Percentiles rank a stretch among this genome's conserved stretches.
Evolutionary conservation across 192 early-diverging fungal species (phyloP).

Genomic region (Dimargaris xerosporica): DNA sequence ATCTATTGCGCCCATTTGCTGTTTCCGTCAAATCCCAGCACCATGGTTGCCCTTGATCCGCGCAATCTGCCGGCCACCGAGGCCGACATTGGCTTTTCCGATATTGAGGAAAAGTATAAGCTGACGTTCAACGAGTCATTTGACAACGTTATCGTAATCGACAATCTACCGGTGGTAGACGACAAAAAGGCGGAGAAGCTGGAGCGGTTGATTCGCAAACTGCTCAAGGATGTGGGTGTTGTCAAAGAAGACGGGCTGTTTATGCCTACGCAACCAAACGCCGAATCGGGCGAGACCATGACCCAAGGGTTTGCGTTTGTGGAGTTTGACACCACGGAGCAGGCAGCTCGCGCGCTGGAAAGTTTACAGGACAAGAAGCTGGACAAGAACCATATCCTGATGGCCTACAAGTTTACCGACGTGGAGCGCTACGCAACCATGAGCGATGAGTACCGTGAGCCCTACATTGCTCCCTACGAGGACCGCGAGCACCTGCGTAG

Average conservation of each 20-base stretch:
- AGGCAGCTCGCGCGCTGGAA: constrained; percentile 43
- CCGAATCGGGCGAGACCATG: constrained; percentile 41
- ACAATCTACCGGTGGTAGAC: constrained; percentile 81
- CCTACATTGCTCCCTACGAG: constrained; percentile 32
- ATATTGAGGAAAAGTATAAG: constrained; percentile 65
- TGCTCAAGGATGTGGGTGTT: constrained; percentile 60
- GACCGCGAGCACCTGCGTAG: constrained; percentile 72
- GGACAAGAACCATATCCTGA: constrained; percentile 65
- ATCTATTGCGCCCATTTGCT: no score
- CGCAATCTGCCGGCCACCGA: constrained; percentile 48
- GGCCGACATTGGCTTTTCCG: constrained; percentile 79
- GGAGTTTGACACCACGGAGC: constrained; percentile 76
- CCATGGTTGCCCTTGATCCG: constrained; percentile 35
- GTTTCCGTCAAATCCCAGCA: no score
- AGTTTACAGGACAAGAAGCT: constrained; percentile 45
- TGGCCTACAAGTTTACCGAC: constrained; percentile 83
- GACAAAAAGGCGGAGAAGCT: constrained; percentile 75
- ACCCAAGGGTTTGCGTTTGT: constrained; percentile 91
- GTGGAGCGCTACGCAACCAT: constrained; percentile 68
- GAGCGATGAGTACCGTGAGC: constrained; percentile 59
- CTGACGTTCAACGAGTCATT: constrained; percentile 60
- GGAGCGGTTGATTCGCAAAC: constrained; percentile 48
- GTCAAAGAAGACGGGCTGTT: constrained; percentile 70
- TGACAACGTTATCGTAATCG: constrained; percentile 78
- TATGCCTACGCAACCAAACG: constrained; percentile 69